Evolutionary conservation across 2,329 filamentous ascomycete species (phyloP).

Genomic region (Coniochaeta sp.): DNA sequence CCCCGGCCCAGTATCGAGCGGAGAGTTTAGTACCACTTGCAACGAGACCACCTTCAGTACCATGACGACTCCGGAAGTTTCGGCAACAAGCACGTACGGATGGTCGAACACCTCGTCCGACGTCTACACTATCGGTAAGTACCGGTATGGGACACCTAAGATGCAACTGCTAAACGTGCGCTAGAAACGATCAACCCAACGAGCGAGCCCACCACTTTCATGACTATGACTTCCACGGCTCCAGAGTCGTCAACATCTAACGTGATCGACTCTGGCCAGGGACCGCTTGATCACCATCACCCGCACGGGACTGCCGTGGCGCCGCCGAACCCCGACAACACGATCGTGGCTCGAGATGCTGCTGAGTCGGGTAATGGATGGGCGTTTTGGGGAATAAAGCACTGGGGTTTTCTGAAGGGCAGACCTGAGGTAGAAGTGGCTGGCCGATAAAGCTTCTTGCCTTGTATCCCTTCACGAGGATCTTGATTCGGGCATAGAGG

Average conservation of each 20-base stretch:
- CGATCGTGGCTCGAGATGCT: not conserved
- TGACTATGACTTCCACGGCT: conserved; percentile 6
- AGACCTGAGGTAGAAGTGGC: not conserved
- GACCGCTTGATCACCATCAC: conserved; percentile 10
- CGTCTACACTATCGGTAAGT: not conserved
- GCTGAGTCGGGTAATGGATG: not conserved
- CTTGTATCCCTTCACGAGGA: not conserved
- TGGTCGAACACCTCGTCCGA: not conserved
- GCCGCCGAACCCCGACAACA: not conserved
- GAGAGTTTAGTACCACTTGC: conserved; percentile 6
- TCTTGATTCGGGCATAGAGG: not conserved
- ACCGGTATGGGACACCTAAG: not conserved
- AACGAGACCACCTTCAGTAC: conserved; percentile 10
- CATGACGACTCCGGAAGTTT: not conserved
- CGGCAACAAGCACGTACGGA: not conserved
- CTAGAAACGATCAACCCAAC: not conserved
- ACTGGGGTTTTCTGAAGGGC: not conserved
- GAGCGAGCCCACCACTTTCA: conserved; percentile 6
- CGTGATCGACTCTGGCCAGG: conserved; percentile 9
- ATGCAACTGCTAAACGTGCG: not conserved
- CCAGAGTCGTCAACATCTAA: conserved; percentile 4
- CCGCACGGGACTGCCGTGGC: conserved; percentile 1
- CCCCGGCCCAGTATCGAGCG: not conserved
- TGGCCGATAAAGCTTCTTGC: too few species aligned
- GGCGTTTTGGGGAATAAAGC: not conserved